A percentile compares a stretch with the other conserved stretches of the same genome.
These are phyloP conservation scores for Lasiodiplodia sp. DNA, from an alignment of 2,329 filamentous ascomycete genomes.

Conservation along the genomic window DNA sequence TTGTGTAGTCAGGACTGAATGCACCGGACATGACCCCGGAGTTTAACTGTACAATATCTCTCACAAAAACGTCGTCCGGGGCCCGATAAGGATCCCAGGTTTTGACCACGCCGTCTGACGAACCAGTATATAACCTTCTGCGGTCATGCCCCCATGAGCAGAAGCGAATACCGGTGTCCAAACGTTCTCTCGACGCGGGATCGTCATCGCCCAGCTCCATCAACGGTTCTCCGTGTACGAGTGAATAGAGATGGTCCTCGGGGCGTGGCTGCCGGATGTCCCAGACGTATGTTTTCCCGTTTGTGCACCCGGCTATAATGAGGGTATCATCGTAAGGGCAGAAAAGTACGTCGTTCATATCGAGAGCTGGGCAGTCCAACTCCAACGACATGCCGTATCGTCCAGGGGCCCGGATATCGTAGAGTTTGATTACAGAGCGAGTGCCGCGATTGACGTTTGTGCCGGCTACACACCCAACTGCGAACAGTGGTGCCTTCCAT, in stretches of 20 bases:
- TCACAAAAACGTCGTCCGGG: constrained; percentile 58
- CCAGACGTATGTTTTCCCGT: constrained; percentile 68
- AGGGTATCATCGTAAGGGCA: constrained; percentile 59
- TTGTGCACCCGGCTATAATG: constrained; percentile 66
- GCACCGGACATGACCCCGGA: constrained; percentile 65
- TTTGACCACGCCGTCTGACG: constrained; percentile 67
- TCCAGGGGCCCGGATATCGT: constrained; percentile 49
- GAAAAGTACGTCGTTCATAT: constrained; percentile 67
- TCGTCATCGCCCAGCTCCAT: constrained; percentile 54
- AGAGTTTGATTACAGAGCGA: constrained; percentile 62
- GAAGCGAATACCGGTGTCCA: constrained; percentile 65
- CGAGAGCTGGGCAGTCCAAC: constrained; percentile 64
- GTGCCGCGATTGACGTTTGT: constrained; percentile 48
- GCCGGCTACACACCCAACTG: constrained; percentile 57
- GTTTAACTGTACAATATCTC: constrained; percentile 57
- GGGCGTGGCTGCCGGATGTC: constrained; percentile 58
- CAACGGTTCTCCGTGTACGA: constrained; percentile 60
- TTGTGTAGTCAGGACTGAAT: constrained; percentile 63
- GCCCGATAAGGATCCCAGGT: constrained; percentile 65
- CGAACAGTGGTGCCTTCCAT: constrained; percentile 54
- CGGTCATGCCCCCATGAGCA: constrained; percentile 63
- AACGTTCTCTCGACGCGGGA: constrained; percentile 53
- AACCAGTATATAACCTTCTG: constrained; percentile 64
- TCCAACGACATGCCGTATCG: constrained; percentile 48
- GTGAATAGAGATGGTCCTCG: constrained; percentile 54